Conservation (phyloP, 805 yeast genomes). For the Saccharomyces paradoxus region DNA sequence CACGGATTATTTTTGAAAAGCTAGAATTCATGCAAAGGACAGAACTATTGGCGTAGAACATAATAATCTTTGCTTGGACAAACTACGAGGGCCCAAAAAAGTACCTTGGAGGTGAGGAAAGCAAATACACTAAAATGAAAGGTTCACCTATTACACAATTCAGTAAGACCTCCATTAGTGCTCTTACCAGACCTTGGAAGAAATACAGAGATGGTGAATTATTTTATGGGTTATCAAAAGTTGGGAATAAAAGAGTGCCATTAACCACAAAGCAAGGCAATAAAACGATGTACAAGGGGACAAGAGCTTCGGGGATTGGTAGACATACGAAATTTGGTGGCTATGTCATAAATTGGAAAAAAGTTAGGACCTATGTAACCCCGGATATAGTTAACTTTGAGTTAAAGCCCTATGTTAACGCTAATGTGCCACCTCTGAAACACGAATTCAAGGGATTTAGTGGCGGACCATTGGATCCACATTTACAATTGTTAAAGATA, state of each 20-base stretch:
- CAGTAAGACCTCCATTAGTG: conserved; percentile 37
- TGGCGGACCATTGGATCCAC: conserved; percentile 67
- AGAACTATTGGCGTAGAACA: background rate
- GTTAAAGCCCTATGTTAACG: conserved; percentile 72
- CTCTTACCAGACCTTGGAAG: conserved; percentile 82
- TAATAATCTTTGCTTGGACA: background rate
- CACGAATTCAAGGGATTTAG: conserved; percentile 63
- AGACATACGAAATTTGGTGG: conserved; percentile 63
- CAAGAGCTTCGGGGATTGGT: conserved; percentile 92
- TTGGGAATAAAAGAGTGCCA: conserved; percentile 77
- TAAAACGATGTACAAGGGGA: conserved; percentile 91
- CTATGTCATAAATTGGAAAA: conserved; percentile 71
- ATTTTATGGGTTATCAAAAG: conserved; percentile 69
- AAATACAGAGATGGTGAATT: conserved; percentile 73
- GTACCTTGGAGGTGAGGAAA: background rate
- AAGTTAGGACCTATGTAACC: conserved; percentile 83
- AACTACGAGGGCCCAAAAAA: background rate
- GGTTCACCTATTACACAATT: conserved; percentile 40
- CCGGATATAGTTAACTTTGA: conserved; percentile 43
- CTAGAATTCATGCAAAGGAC: background rate
- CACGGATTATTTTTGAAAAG: background rate
- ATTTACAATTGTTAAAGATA: conserved; percentile 61
- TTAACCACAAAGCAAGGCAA: conserved; percentile 91
- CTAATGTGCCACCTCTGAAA: conserved; percentile 58
- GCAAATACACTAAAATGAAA: conserved; percentile 38